Evolutionary conservation across 345 rosid genomes (phyloP).

Genomic region (Chamaenerion angustifolium): DNA sequence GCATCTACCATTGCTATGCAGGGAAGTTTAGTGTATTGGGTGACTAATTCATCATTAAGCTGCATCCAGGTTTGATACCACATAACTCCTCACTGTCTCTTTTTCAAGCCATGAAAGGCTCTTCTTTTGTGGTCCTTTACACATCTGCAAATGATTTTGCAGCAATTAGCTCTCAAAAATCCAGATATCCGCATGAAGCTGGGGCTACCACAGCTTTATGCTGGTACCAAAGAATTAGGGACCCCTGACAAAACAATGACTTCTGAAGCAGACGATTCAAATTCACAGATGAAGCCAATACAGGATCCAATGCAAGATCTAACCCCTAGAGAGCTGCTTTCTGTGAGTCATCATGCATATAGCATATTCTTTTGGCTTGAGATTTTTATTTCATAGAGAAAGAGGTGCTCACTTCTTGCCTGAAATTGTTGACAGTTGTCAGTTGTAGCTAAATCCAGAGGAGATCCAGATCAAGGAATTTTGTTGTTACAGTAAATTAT

Average conservation of each 20-base stretch:
- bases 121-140: not conserved
- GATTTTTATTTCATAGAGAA: not conserved
- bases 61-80: slow-evolving; percentile 49
- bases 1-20: slow-evolving; percentile 11
- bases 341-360: slow-evolving; percentile 31
- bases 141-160: slow-evolving; percentile 15
- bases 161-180: slow-evolving; percentile 57
- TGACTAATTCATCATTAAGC: slow-evolving; percentile 62
- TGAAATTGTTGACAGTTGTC: slow-evolving; percentile 52
- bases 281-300: slow-evolving; percentile 16
- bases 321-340: slow-evolving; percentile 41
- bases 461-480: slow-evolving; percentile 40
- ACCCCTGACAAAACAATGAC: slow-evolving; percentile 12
- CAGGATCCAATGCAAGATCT: slow-evolving; percentile 27
- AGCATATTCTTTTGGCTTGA: slow-evolving; percentile 4
- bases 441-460: slow-evolving; percentile 34
- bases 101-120: not conserved
- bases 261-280: slow-evolving; percentile 14
- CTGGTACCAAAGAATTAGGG: slow-evolving; percentile 15
- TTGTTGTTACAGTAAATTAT: slow-evolving; percentile 41
- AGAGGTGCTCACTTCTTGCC: slow-evolving; percentile 1
- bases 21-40: slow-evolving; percentile 92
- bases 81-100: not conserved
- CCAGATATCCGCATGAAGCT: slow-evolving; percentile 47
- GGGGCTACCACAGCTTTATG: slow-evolving; percentile 34